These are phyloP conservation scores for Paracamarosporium sp. DNA, from an alignment of 2,329 filamentous ascomycete species.

Conservation along the genomic window DNA sequence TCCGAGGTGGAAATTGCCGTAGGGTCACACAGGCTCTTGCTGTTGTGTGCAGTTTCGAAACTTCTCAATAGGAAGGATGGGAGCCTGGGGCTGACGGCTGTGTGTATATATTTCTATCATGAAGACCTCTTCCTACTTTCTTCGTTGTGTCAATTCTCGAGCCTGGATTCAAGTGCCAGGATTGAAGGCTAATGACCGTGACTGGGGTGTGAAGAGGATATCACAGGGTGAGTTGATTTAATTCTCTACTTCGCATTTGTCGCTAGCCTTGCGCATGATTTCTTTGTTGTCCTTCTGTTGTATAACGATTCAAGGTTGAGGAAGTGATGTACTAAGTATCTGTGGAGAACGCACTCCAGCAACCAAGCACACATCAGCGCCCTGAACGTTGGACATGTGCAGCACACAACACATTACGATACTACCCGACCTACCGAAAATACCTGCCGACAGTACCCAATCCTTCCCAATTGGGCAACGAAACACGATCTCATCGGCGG, in stretches of 20 bases:
- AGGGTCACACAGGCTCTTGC: slow-evolving; percentile 16
- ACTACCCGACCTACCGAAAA: slow-evolving; percentile 4
- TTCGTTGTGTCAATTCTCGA: no score
- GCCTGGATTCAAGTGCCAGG: no score
- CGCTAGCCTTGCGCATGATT: neutral
- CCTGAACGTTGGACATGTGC: neutral
- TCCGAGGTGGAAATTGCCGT: slow-evolving; percentile 1
- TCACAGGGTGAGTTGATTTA: neutral
- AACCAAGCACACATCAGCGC: neutral
- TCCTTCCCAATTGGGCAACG: neutral
- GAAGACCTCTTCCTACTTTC: no score
- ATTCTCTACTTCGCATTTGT: neutral
- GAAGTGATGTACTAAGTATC: neutral
- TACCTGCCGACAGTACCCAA: slow-evolving; percentile 10
- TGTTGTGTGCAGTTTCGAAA: slow-evolving; percentile 33
- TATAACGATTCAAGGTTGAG: neutral
- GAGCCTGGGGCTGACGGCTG: neutral
- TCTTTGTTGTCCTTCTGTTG: neutral
- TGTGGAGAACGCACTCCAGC: neutral
- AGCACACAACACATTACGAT: neutral
- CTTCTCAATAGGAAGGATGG: slow-evolving; percentile 21
- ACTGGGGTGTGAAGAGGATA: neutral
- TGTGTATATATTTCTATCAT: slow-evolving; percentile 11
- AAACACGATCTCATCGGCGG: neutral
- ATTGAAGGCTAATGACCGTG: neutral